Evolutionary conservation across 1,284 basidiomycete genomes (phyloP), one percentile per base, ranked within the genome.

Genomic region (Earliella scabrosa): DNA sequence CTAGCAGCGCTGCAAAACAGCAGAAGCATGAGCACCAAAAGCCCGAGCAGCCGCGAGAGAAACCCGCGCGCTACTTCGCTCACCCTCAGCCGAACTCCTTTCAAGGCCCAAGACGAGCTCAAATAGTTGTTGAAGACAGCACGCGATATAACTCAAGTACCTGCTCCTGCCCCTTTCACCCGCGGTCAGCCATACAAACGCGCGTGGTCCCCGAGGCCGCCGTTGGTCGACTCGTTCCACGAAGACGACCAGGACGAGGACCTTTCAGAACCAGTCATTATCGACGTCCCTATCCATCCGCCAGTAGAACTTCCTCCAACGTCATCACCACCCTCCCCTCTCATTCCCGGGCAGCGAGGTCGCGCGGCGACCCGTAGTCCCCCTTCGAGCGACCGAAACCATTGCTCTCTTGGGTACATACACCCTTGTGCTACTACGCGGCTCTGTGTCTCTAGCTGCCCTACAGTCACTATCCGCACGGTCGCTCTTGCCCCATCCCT

Each of bases 401-500:
- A 60, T 88, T 2, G 76, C 82, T n/a, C 70, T 92, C 21, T 68
- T 87, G 2, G 90, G 89, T 3, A 74, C 75, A 3, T 88, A 83
- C 66, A 67, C 66, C 2, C 56, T 92, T 8, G 73, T 73, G 1
- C 75, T 92, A 27, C 66, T 90, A 4, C 77, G 73, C 49, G 89
- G 89, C 1, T 71, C 75, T 11, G 61, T 91, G 39, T 71, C 75
- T 3, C 39, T 91, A 0, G 71, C 75, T 13, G 88, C 87, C 1
- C n/a, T n/a, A n/a, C n/a, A n/a, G 72, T 77, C 8, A 71, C 68
- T 0, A 66, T 91, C n/a, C 8, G 43, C 56, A 1, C 66, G 82
- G 1, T 83, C 83, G 0, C 45, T 90, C 83, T 0, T 81, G 86
- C 7, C 87, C 90, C 0, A 68, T 92, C 7, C 88, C 90, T 2